A percentile compares a stretch with the other conserved stretches of the same genome.
phyloP scores from a whole-genome alignment of 805 yeast genomes.

The Saturnispora zaruensis region DNA sequence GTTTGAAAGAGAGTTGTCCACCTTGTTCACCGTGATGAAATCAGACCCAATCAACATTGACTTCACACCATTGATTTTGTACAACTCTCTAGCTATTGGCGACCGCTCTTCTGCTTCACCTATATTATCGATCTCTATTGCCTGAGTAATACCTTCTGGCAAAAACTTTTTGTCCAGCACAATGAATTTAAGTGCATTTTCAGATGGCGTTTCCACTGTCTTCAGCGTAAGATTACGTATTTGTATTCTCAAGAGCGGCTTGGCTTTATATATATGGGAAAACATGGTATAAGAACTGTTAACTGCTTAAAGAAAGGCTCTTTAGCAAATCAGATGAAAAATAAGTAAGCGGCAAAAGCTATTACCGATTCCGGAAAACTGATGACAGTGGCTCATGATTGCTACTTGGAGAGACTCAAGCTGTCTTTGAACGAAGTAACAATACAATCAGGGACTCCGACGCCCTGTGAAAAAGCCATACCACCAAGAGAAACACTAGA shows the following conservation, averaged over 20 bases:
- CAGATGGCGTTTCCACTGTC: constrained; percentile 62
- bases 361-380: neutral
- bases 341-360: constrained; percentile 1
- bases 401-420: constrained; percentile 7
- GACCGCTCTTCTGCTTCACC: constrained; percentile 50
- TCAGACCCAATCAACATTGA: constrained; percentile 69
- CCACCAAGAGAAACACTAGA: constrained; percentile 59
- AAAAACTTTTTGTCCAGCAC: constrained; percentile 38
- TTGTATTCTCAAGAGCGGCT: neutral
- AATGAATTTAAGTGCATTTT: constrained; percentile 63
- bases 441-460: constrained; percentile 87
- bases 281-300: neutral
- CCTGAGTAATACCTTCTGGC: constrained; percentile 34
- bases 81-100: constrained; percentile 53
- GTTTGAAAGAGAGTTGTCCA: constrained; percentile 25
- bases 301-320: neutral
- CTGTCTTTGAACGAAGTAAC: constrained; percentile 56
- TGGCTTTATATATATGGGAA: neutral
- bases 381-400: neutral
- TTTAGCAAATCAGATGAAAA: neutral
- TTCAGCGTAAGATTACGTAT: constrained; percentile 20
- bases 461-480: constrained; percentile 68
- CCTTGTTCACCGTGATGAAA: constrained; percentile 63
- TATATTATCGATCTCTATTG: constrained; percentile 45
- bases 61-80: constrained; percentile 55